Conservation (phyloP, 169 alveolate genomes). For the Plasmodium inui region DNA sequence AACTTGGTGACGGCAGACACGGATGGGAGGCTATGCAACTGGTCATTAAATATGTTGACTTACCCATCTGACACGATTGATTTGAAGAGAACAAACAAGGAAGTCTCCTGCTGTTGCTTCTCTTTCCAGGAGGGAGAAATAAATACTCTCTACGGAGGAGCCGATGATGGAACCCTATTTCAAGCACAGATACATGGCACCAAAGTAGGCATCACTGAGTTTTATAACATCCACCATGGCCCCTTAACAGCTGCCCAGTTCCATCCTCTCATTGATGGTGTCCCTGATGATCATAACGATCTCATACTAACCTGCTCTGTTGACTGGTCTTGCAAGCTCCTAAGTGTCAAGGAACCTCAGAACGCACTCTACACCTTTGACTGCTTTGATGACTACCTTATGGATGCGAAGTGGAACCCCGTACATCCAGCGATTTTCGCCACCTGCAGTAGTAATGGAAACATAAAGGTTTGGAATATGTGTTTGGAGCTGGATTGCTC, state of each 20-base stretch:
- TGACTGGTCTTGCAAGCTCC: constrained; percentile 90
- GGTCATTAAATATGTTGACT: constrained; percentile 90
- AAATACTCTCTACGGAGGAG: constrained; percentile 72
- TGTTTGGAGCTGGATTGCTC: constrained; percentile 42
- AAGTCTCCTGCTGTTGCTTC: constrained; percentile 44
- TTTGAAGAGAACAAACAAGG: constrained; percentile 57
- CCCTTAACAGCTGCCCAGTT: constrained; percentile 84
- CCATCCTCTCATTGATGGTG: constrained; percentile 81
- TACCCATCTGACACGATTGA: constrained; percentile 87
- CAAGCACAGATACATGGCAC: constrained; percentile 65
- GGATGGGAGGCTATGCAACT: constrained; percentile 92
- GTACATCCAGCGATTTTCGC: constrained; percentile 64
- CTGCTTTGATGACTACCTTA: constrained; percentile 85
- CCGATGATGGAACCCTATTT: constrained; percentile 73
- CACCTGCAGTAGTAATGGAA: constrained; percentile 56
- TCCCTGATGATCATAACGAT: constrained; percentile 77
- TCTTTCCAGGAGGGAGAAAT: constrained; percentile 75
- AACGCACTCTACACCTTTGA: constrained; percentile 83
- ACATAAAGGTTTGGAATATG: constrained; percentile 42
- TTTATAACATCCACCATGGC: constrained; percentile 83
- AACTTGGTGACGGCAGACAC: constrained; percentile 90
- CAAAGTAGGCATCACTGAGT: constrained; percentile 79
- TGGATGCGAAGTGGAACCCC: constrained; percentile 89
- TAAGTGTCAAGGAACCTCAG: constrained; percentile 82
- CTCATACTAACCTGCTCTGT: constrained; percentile 87